These are phyloP conservation scores for Beauveria medogensis DNA, from an alignment of 2,329 filamentous ascomycete genomes.

Conservation along the genomic window DNA sequence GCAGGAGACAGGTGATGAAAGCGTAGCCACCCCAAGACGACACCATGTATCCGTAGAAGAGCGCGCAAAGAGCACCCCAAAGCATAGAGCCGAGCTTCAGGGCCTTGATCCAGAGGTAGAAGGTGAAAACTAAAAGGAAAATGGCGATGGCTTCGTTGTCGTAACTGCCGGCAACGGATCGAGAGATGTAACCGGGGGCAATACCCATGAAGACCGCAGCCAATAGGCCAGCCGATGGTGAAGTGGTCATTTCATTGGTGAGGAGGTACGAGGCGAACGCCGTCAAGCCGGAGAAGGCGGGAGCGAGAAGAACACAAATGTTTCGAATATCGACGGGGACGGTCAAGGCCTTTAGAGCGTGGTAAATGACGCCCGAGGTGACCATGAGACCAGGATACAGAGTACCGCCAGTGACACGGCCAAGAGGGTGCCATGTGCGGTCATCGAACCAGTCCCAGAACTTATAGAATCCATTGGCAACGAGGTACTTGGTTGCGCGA, in stretches of 20 bases:
- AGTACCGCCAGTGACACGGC: slow-evolving; percentile 96
- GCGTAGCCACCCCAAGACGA: slow-evolving; percentile 99
- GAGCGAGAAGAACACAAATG: slow-evolving; percentile 93
- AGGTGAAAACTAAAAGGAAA: slow-evolving; percentile 96
- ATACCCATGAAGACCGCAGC: slow-evolving; percentile 97
- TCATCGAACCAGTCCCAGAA: slow-evolving; percentile 99
- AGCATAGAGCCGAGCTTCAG: slow-evolving; percentile 93
- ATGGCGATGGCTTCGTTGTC: slow-evolving; percentile 99
- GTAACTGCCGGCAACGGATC: slow-evolving; percentile 96
- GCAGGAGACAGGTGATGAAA: slow-evolving; percentile 96
- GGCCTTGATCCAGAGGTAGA: slow-evolving; percentile 98
- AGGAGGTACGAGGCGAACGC: slow-evolving; percentile 89
- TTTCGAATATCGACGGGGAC: slow-evolving; percentile 97
- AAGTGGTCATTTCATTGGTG: slow-evolving; percentile 95
- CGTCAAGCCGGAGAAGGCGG: slow-evolving; percentile 88
- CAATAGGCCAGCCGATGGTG: slow-evolving; percentile 86
- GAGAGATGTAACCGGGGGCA: slow-evolving; percentile 91
- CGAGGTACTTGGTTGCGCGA: slow-evolving; percentile 93
- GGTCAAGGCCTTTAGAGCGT: slow-evolving; percentile 78
- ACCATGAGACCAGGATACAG: slow-evolving; percentile 98
- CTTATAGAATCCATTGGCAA: slow-evolving; percentile 93
- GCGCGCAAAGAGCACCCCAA: slow-evolving; percentile 87
- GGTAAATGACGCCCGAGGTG: slow-evolving; percentile 94
- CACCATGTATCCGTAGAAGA: slow-evolving; percentile 99
- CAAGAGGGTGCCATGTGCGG: slow-evolving; percentile 98